Evolutionary conservation across 2,329 filamentous ascomycete species (phyloP).

Genomic region (Fusarium verticillioides): DNA sequence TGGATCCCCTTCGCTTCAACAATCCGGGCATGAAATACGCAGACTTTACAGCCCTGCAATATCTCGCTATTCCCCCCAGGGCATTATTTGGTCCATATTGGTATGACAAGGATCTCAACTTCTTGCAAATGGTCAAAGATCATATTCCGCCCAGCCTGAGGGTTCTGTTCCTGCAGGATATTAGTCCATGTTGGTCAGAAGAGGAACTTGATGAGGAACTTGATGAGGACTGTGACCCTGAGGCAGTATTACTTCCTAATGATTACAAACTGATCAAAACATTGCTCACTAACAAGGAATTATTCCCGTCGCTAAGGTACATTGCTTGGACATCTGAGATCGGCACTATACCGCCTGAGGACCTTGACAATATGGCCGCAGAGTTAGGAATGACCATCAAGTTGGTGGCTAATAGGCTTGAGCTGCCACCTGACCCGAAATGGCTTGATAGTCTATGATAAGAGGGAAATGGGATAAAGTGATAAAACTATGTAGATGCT

Average conservation of each 20-base stretch:
- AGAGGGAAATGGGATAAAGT: neutral
- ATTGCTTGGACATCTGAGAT: neutral
- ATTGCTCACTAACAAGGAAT: neutral
- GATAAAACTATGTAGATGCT: neutral
- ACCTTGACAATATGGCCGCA: fast-evolving
- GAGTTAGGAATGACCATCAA: neutral
- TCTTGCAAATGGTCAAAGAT: neutral
- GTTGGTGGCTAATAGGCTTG: fast-evolving
- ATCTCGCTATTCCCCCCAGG: neutral
- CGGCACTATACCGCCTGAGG: neutral
- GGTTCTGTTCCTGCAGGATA: neutral
- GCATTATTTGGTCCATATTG: neutral
- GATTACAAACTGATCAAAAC: neutral
- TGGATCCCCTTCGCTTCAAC: fast-evolving
- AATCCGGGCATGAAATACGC: fast-evolving
- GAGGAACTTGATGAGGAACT: neutral
- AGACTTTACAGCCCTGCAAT: neutral
- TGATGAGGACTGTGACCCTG: neutral
- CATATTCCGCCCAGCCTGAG: fast-evolving
- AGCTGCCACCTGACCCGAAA: neutral
- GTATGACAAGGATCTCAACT: fast-evolving
- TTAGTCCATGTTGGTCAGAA: neutral
- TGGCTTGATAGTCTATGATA: neutral
- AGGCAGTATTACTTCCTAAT: neutral
- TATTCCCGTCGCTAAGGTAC: neutral